Evolutionary conservation across 1,284 basidiomycete species (phyloP).

Genomic region (Athelia psychrophila): DNA sequence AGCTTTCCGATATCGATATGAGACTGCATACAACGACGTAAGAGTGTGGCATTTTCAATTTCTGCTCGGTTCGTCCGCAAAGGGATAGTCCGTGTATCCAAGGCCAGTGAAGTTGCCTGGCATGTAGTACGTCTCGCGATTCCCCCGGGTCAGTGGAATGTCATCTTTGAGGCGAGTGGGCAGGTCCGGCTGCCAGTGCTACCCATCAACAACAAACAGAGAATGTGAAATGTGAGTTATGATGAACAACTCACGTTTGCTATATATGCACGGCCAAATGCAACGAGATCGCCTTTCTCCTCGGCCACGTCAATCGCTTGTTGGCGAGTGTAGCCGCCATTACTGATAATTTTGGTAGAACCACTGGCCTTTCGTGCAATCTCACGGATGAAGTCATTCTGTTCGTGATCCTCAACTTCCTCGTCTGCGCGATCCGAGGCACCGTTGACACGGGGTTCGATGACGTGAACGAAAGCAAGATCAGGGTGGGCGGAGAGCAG

Average conservation of each 20-base stretch:
- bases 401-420: neutral
- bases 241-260: neutral
- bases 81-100: constrained; percentile 30
- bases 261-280: constrained; percentile 1
- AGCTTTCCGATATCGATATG: too few species aligned
- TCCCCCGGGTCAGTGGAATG: constrained; percentile 14
- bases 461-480: constrained; percentile 53
- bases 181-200: constrained; percentile 38
- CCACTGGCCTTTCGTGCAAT: constrained; percentile 6
- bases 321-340: constrained; percentile 24
- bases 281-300: constrained; percentile 1
- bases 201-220: neutral
- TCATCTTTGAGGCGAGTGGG: constrained; percentile 29
- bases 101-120: constrained; percentile 7
- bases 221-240: too few species aligned
- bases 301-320: constrained; percentile 5
- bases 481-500: constrained; percentile 34
- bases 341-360: constrained; percentile 22
- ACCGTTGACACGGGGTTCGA: constrained; percentile 33
- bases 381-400: constrained; percentile 11
- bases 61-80: constrained; percentile 2
- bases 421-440: constrained; percentile 2
- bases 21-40: too few species aligned
- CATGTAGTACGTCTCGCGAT: constrained; percentile 18
- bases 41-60: too few species aligned